Evolutionary conservation across 2,329 filamentous ascomycete genomes (phyloP).

Genomic region (Epichloe gansuensis): DNA sequence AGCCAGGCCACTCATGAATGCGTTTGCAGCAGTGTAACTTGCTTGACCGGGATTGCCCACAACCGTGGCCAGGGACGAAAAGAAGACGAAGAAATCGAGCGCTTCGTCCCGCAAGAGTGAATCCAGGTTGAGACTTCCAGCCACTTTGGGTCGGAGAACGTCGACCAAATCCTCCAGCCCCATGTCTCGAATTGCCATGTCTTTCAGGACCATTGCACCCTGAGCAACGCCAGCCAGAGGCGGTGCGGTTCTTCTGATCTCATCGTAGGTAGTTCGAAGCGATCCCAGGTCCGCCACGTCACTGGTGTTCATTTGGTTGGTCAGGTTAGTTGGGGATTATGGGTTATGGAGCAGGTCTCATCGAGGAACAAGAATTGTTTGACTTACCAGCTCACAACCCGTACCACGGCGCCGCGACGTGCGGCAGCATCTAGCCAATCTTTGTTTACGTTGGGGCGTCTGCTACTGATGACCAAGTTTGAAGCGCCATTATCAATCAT

Average conservation of each 20-base stretch:
- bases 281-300: constrained; percentile 7
- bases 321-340: too few species aligned
- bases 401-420: not conserved
- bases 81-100: constrained; percentile 26
- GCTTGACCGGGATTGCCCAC: constrained; percentile 24
- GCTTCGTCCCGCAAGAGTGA: constrained; percentile 14
- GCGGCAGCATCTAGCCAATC: not conserved
- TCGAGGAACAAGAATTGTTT: too few species aligned
- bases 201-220: constrained; percentile 31
- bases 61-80: constrained; percentile 18
- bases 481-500: constrained; percentile 20
- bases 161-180: constrained; percentile 11
- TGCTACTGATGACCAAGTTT: not conserved
- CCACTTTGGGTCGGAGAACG: constrained; percentile 22
- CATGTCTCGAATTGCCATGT: constrained; percentile 20
- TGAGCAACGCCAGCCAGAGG: constrained; percentile 29
- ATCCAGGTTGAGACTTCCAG: constrained; percentile 19
- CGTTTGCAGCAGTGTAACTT: constrained; percentile 33
- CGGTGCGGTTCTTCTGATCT: constrained; percentile 14
- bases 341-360: too few species aligned
- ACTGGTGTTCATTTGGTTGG: not conserved
- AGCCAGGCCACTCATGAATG: constrained; percentile 27
- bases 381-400: not conserved
- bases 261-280: constrained; percentile 2
- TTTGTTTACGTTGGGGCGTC: not conserved